Conservation (phyloP, 305 asterid genomes). For the Euphrasia arctica region DNA sequence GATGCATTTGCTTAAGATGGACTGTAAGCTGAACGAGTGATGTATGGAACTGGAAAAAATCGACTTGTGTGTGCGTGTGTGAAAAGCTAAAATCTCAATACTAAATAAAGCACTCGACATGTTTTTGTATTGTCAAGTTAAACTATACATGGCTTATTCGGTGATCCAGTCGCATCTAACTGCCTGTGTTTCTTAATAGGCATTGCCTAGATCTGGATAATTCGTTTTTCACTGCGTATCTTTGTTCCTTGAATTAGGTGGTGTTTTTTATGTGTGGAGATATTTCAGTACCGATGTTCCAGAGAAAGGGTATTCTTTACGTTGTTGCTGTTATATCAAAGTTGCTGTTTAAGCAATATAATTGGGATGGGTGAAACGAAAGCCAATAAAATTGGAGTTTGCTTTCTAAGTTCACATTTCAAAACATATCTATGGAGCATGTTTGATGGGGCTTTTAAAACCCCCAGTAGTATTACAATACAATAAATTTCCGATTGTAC, state of each 20-base stretch:
- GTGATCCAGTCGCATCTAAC: not conserved
- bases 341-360: conserved; percentile 2
- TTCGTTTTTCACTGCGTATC: conserved; percentile 10
- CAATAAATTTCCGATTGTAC: not conserved
- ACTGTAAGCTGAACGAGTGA: not conserved
- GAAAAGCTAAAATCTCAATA: not conserved
- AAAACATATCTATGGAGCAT: conserved; percentile 7
- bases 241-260: conserved; percentile 6
- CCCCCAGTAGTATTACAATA: not conserved
- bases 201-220: not conserved
- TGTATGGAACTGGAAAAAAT: conserved; percentile 5
- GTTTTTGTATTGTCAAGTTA: not conserved
- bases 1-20: conserved; percentile 2
- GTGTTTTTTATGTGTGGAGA: not conserved
- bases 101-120: not conserved
- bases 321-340: not conserved
- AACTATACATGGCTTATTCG: conserved; percentile 13
- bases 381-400: not conserved
- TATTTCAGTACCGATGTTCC: not conserved
- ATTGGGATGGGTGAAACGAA: not conserved
- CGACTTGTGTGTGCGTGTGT: not conserved
- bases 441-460: conserved; percentile 1
- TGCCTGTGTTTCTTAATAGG: conserved; percentile 8
- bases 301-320: not conserved
- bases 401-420: not conserved